Evolutionary conservation across 2,329 filamentous ascomycete genomes (phyloP), one percentile per base, ranked within the genome.

Genomic region (Diaporthe vexans): DNA sequence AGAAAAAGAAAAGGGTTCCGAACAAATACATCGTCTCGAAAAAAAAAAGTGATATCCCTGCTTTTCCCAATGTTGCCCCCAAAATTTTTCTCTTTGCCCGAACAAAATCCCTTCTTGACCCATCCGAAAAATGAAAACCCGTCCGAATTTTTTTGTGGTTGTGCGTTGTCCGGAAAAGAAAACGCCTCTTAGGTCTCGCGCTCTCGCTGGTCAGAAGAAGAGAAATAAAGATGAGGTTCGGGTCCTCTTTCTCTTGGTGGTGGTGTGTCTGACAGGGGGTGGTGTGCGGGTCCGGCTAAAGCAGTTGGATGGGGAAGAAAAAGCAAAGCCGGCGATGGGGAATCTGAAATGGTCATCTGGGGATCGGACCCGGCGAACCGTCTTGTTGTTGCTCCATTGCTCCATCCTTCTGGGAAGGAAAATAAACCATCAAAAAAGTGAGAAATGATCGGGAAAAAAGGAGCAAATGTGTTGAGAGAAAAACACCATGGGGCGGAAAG

Each of bases 311-410:
- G 48, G 46, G 70, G 51, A 54, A 43, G 48, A 52, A 73, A 63
- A 69, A 61, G 56, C 71, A 74, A 35, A 68, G 37, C 52, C 73
- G 37, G 33, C 48, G 48, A 54, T 68, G 63, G 33, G 63, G 56
- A 61, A 57, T 74, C 58, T 35, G 51, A 59, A 67, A 57, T 72
- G 26, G 19, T 63, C 48, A 67, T 29, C 35, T 35, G 63, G 43
- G 40, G 65, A 73, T 71, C 59, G 72, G 73, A 76, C 74, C 71
- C 75, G 72, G 68, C 65, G 59, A 63, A 74, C 72, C 69, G 72
- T 75, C 74, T 74, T 74, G 37, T 68, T 51, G 59, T 72, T 63
- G 74, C 72, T 72, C 74, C 74, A 40, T 72, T 74, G 67, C 74
- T 74, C 72, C 74, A 58, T 75, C 57, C 57, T 59, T 65, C 33